Evolutionary conservation across 1,139 yeast genomes (phyloP), one percentile per base, ranked within the genome.

Genomic region (Arxiozyma heterogenica): DNA sequence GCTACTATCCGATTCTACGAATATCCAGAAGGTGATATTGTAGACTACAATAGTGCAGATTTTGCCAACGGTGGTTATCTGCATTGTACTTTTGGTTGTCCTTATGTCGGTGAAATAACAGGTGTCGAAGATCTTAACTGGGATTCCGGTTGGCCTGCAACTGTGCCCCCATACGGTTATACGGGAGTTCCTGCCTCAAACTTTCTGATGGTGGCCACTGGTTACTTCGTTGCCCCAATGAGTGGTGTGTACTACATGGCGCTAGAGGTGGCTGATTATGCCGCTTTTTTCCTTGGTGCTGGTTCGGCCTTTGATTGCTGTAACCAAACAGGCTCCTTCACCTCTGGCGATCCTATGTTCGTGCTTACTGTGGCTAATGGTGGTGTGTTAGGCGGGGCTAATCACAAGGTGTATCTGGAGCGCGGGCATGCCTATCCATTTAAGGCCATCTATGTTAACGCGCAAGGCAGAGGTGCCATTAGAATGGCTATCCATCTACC

Each of bases 191-290:
- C 30, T 6, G 9, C 9, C 9, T 6, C 30, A 5, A 44, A 25
- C 17, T 38, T 47, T 21, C 21, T 42, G 15, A 20, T 30, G 25
- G 49, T 21, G 18, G 9, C n/a, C 15, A 47, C 49, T 11, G 49
- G 49, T 47, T 47, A 47, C 23, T 47, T n/a, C 20, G 17, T 9
- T 22, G 49, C 49, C 21, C 49, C 49, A 41, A 42, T 34, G 25
- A 47, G 43, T 15, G 49, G 49, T 38, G 25, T 41, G 5, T 47
- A 47, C 21, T 18, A 18, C 17, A 5, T 47, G 17, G 15, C 20
- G 34, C 22, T 47, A 21, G 23, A 43, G 22, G 48, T 38, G 7
- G 48, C 9, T 45, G 48, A 45, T 45, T 45, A 21, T 11, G 25
- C n/a, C 12, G 15, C 25, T 9, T 17, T 45, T 9, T 17, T 18